Percentiles rank a stretch among this genome's conserved stretches.
These are phyloP conservation scores for Pseudopyricularia javanii DNA, from an alignment of 2,329 filamentous ascomycete genomes.

Conservation along the genomic window DNA sequence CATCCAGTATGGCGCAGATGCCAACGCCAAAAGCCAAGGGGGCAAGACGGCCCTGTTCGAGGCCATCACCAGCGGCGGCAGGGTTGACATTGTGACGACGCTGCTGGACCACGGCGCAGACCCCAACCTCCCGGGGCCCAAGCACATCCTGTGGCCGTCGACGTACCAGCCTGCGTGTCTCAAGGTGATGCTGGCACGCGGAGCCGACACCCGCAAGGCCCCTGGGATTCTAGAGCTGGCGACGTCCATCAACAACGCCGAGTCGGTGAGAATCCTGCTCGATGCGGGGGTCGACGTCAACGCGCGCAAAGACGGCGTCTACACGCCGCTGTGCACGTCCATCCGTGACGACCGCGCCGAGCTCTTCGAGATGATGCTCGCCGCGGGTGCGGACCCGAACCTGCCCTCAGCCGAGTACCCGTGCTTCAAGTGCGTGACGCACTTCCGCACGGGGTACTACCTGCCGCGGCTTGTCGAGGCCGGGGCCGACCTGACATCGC, in stretches of 20 bases:
- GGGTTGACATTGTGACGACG: slow-evolving; percentile 41
- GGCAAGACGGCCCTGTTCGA: slow-evolving; percentile 53
- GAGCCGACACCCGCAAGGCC: slow-evolving; percentile 46
- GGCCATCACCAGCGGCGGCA: slow-evolving; percentile 38
- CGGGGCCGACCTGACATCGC: slow-evolving; percentile 19
- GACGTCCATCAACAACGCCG: slow-evolving; percentile 49
- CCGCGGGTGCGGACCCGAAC: slow-evolving; percentile 24
- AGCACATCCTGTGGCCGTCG: slow-evolving; percentile 57
- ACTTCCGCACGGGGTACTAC: slow-evolving; percentile 13
- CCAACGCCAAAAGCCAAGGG: slow-evolving; percentile 45
- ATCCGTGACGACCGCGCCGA: slow-evolving; percentile 12
- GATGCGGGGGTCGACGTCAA: slow-evolving; percentile 13
- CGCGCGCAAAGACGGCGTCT: slow-evolving; percentile 14
- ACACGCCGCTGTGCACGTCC: slow-evolving; percentile 14
- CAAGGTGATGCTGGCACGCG: slow-evolving; percentile 42
- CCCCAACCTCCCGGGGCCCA: slow-evolving; percentile 56
- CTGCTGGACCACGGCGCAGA: slow-evolving; percentile 46
- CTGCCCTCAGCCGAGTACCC: slow-evolving; percentile 19
- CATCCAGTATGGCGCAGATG: slow-evolving; percentile 45
- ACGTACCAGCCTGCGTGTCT: slow-evolving; percentile 46
- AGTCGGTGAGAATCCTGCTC: slow-evolving; percentile 36
- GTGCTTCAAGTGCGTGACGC: slow-evolving; percentile 13
- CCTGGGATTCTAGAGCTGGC: slow-evolving; percentile 55
- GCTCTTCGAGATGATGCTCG: slow-evolving; percentile 17
- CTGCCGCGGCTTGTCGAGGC: slow-evolving; percentile 20